A percentile compares a stretch with the other conserved stretches of the same genome.
These are phyloP conservation scores for Ilyonectria mors-panacis DNA, from an alignment of 2,329 filamentous ascomycete genomes.

Conservation along the genomic window DNA sequence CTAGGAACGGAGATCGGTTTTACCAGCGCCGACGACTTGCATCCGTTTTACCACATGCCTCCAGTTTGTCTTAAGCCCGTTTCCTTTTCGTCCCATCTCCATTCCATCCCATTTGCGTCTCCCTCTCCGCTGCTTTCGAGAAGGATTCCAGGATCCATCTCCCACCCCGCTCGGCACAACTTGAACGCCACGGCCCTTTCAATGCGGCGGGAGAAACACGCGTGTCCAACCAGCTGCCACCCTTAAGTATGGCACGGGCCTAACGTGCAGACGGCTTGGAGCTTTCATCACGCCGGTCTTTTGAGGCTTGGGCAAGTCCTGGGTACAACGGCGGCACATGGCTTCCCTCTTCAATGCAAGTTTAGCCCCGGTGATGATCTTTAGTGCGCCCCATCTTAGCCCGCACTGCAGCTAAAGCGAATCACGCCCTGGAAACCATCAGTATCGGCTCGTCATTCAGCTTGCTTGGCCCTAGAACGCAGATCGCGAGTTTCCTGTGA, in stretches of 20 bases:
- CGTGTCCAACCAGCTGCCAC: conserved; percentile 24
- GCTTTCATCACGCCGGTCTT: conserved; percentile 23
- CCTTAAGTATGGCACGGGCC: conserved; percentile 41
- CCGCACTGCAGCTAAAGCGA: conserved; percentile 31
- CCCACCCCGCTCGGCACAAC: conserved; percentile 35
- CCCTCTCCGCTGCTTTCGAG: conserved; percentile 32
- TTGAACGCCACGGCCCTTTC: conserved; percentile 39
- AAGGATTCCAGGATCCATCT: conserved; percentile 37
- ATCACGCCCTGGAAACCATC: conserved; percentile 33
- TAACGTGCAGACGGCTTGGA: conserved; percentile 32
- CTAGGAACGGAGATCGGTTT: background rate
- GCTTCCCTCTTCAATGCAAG: conserved; percentile 24
- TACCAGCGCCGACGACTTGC: conserved; percentile 12
- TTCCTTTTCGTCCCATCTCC: conserved; percentile 20
- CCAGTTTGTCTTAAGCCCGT: conserved; percentile 10
- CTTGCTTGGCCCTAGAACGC: conserved; percentile 23
- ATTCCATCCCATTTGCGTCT: conserved; percentile 18
- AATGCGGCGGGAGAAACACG: conserved; percentile 25
- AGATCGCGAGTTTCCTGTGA: conserved; percentile 17
- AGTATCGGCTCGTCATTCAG: conserved; percentile 40
- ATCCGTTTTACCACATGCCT: conserved; percentile 3
- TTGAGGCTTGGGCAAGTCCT: conserved; percentile 28
- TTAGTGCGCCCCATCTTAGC: conserved; percentile 33
- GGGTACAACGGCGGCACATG: conserved; percentile 16
- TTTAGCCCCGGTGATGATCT: conserved; percentile 34